These are phyloP conservation scores for Phytopythium ostracodes DNA, from an alignment of 352 stramenopile genomes.

Conservation along the genomic window DNA sequence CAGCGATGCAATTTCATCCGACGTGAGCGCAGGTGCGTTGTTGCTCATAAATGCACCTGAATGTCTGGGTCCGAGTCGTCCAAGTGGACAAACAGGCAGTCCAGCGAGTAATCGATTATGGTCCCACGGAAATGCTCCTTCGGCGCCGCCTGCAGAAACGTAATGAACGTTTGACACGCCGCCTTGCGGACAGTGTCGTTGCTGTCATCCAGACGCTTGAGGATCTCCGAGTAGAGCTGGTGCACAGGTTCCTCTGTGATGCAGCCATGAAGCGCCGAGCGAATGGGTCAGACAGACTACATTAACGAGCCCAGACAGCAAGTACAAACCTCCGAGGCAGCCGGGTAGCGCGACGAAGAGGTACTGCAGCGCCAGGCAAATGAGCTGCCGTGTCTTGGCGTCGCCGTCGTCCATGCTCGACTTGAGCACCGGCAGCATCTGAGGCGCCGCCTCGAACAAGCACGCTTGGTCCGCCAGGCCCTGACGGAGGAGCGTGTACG, in stretches of 20 bases:
- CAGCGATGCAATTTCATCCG: background rate
- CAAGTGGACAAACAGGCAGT: constrained; percentile 90
- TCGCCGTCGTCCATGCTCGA: constrained; percentile 87
- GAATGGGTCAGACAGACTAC: background rate
- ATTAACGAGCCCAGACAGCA: background rate
- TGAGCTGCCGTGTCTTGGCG: constrained; percentile 84
- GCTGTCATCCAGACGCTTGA: constrained; percentile 92
- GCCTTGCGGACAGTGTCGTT: constrained; percentile 87
- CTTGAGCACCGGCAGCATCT: constrained; percentile 88
- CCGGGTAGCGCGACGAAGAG: constrained; percentile 78
- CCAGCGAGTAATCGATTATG: constrained; percentile 88
- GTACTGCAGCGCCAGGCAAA: constrained; percentile 86
- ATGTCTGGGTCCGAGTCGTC: constrained; percentile 87
- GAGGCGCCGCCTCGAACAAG: constrained; percentile 80
- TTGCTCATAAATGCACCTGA: constrained; percentile 37
- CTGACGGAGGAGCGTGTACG: constrained; percentile 82
- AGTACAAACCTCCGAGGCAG: constrained; percentile 53
- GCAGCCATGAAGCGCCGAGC: background rate
- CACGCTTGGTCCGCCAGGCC: constrained; percentile 65
- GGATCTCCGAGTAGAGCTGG: constrained; percentile 89
- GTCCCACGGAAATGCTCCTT: constrained; percentile 85
- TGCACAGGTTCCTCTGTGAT: constrained; percentile 83
- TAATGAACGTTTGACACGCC: constrained; percentile 84
- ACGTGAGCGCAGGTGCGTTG: background rate
- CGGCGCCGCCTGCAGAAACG: constrained; percentile 81